Percentiles rank a stretch among this genome's conserved stretches.
Evolutionary conservation across 2,329 filamentous ascomycete genomes (phyloP).

Genomic region (Aspergillus phoenicis): DNA sequence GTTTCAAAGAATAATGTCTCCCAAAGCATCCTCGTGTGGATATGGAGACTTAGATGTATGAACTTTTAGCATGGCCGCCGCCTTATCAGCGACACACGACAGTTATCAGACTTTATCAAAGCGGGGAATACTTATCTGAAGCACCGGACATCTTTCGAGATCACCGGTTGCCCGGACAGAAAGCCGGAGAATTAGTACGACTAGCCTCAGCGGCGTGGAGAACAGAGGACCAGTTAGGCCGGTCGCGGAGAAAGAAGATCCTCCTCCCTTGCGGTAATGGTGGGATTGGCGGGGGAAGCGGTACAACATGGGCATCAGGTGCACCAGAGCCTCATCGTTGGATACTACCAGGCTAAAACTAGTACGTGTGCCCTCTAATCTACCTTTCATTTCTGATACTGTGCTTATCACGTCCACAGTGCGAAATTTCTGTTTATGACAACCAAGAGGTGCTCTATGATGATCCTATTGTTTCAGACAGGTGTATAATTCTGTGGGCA

Average conservation of each 20-base stretch:
- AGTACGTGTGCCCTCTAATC: too few relatives aligned
- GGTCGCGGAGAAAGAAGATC: too few relatives aligned
- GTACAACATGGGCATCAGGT: background rate
- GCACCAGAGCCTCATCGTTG: too few relatives aligned
- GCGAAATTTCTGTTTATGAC: too few relatives aligned
- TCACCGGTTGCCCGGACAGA: conserved; percentile 9
- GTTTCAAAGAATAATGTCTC: background rate
- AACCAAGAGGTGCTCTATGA: too few relatives aligned
- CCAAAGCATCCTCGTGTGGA: background rate
- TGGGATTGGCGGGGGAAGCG: background rate
- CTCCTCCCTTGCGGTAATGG: background rate
- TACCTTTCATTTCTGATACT: too few relatives aligned
- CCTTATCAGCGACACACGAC: background rate
- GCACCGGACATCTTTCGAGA: background rate
- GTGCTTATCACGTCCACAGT: too few relatives aligned
- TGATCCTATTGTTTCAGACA: too few relatives aligned
- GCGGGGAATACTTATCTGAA: background rate
- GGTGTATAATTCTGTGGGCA: too few relatives aligned
- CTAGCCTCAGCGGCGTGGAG: background rate
- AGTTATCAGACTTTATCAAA: background rate
- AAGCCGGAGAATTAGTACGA: background rate
- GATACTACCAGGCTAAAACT: too few relatives aligned
- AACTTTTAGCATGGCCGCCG: background rate
- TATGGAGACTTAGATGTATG: background rate
- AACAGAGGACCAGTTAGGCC: background rate